phyloP scores from a whole-genome alignment of 2,329 filamentous ascomycete species.

The Diaporthe aspalathi region DNA sequence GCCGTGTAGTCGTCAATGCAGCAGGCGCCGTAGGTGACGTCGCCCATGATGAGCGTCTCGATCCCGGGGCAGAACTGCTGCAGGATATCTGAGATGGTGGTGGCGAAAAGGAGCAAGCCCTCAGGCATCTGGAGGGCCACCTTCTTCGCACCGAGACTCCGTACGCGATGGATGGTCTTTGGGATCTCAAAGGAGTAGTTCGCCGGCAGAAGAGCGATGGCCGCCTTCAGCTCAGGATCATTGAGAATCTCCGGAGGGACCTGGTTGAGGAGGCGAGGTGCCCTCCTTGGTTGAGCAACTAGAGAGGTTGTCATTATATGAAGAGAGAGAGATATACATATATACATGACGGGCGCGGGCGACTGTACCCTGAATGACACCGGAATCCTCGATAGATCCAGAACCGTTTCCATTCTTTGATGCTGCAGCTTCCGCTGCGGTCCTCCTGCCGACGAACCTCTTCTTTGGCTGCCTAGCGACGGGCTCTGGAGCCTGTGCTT shows the following conservation, averaged over 20 bases:
- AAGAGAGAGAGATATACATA: not conserved
- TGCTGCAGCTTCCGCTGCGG: slow-evolving; percentile 71
- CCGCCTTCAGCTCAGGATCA: slow-evolving; percentile 85
- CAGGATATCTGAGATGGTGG: slow-evolving; percentile 96
- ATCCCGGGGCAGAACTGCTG: slow-evolving; percentile 92
- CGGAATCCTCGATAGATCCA: slow-evolving; percentile 65
- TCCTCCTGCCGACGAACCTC: slow-evolving; percentile 87
- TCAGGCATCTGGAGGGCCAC: slow-evolving; percentile 98
- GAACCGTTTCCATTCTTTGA: slow-evolving; percentile 54
- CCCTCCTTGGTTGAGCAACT: slow-evolving; percentile 79
- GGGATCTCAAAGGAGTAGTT: slow-evolving; percentile 99
- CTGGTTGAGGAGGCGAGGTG: slow-evolving; percentile 87
- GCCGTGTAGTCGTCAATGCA: slow-evolving; percentile 99
- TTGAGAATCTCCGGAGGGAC: slow-evolving; percentile 89
- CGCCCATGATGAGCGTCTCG: slow-evolving; percentile 97
- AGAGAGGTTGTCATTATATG: slow-evolving; percentile 33
- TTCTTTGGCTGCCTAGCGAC: slow-evolving; percentile 82
- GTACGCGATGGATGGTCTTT: slow-evolving; percentile 96
- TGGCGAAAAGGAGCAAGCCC: slow-evolving; percentile 93
- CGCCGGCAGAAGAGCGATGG: slow-evolving; percentile 85
- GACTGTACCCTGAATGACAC: slow-evolving; percentile 73
- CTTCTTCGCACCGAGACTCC: slow-evolving; percentile 79
- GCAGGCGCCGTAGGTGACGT: slow-evolving; percentile 98
- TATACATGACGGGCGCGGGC: not conserved
- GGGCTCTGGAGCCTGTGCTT: slow-evolving; percentile 54